Evolutionary conservation across 192 early-diverging fungal species (phyloP).

Genomic region (Thamnidium elegans): DNA sequence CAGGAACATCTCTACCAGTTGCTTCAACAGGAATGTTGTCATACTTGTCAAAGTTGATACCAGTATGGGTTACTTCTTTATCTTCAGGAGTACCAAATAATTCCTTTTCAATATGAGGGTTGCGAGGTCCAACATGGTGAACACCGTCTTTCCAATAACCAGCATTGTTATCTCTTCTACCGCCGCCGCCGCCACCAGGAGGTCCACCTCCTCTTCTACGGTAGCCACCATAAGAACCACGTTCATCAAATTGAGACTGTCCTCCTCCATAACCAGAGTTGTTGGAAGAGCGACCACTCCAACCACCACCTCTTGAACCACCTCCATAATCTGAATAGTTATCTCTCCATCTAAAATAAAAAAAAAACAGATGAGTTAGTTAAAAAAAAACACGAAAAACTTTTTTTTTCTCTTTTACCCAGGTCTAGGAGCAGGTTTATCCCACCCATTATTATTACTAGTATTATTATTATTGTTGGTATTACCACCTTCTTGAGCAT

Average conservation of each 20-base stretch:
- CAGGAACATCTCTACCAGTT: constrained; percentile 64
- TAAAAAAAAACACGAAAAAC: not conserved
- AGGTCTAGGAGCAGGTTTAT: constrained; percentile 1
- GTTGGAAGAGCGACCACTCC: constrained; percentile 13
- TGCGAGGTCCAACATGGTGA: constrained; percentile 74
- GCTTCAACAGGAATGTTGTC: constrained; percentile 99
- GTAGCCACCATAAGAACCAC: constrained; percentile 35
- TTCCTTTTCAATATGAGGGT: constrained; percentile 76
- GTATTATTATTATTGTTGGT: constrained; percentile 13
- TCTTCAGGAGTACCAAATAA: constrained; percentile 76
- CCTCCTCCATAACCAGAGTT: constrained; percentile 23
- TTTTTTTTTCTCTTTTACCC: not conserved
- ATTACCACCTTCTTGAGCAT: constrained; percentile 35
- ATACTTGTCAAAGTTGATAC: constrained; percentile 99
- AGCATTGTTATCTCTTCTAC: constrained; percentile 33
- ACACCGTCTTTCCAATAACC: constrained; percentile 77
- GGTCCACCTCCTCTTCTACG: constrained; percentile 43
- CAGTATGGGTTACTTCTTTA: constrained; percentile 74
- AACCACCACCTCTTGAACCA: not conserved
- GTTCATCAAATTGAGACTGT: constrained; percentile 41
- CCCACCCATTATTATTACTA: constrained; percentile 37
- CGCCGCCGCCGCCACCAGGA: not conserved
- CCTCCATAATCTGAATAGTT: constrained; percentile 15
- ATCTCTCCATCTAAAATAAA: constrained; percentile 5
- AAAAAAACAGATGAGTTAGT: not conserved